Base-by-base conservation (phyloP, 2,329 filamentous ascomycete species). In the Fusarium nurragi region DNA sequence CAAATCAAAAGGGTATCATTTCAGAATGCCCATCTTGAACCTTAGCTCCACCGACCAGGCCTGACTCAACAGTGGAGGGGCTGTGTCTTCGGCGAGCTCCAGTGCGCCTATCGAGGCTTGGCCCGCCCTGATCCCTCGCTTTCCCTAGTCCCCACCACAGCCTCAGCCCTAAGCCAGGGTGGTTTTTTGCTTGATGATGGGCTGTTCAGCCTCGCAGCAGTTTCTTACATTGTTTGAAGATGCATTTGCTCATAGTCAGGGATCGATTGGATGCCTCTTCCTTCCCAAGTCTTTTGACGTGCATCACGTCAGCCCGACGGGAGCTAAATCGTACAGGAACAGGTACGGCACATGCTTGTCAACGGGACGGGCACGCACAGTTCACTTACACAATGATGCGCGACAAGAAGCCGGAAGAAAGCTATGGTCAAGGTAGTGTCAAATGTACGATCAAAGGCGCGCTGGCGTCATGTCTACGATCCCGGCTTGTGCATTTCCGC, bases 231-330 rank as follows among this genome's bases (percentile, higher is more conserved):
- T 12, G 11, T 30, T 44, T 36, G 16, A 7, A 25, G 7, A 23
- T 30, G 18, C 13, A 30, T 47, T 49, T 55, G 50, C 63, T 68
- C 53, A 52, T 60, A 56, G 23, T 63, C 30, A 36, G 50, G 45
- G 53, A 64, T 57, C 63, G 48, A 71, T 66, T 68, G 68, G 68
- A 71, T 71, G 68, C 68, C 68, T 71, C 68, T 71, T 61, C 38
- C 40, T 48, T 51, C 19, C 14, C 16, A 22, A 18, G n/a, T 23
- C n/a, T 43, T 23, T 48, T 49, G 38, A 52, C 64, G 34, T 58
- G 48, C 64, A 64, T 57, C 51, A 32, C 48, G 32, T 34, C 32
- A 34, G 32, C 60, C 66, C 34, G 54, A 39, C 68, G 68, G 68
- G 68, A 71, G 39, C 68, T 71, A 70, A n/a, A 55, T 55, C 36